Percentiles rank a stretch among this genome's conserved stretches.
These are phyloP conservation scores for Penicillium corylophilum DNA, from an alignment of 2,329 filamentous ascomycete genomes.

Conservation along the genomic window DNA sequence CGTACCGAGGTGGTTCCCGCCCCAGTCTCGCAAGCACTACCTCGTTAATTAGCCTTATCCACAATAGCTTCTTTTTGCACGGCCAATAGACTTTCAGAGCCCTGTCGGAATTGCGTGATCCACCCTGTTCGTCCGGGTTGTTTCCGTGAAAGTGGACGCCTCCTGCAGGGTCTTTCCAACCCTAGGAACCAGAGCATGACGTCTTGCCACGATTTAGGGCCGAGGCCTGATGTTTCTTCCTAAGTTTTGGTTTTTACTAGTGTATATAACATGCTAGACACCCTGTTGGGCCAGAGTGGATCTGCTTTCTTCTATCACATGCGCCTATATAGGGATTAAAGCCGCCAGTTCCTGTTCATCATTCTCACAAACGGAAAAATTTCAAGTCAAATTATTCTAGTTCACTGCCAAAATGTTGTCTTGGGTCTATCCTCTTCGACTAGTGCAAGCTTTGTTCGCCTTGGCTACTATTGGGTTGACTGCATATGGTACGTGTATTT, in stretches of 20 bases:
- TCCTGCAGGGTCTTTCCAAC: conserved; percentile 10
- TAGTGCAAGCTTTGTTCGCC: conserved; percentile 21
- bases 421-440: conserved; percentile 24
- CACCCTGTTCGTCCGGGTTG: conserved; percentile 8
- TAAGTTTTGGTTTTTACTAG: background rate
- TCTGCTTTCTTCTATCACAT: conserved; percentile 5
- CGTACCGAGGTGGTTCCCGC: conserved; percentile 1
- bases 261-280: conserved; percentile 7
- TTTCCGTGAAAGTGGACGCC: conserved; percentile 2
- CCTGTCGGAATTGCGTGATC: conserved; percentile 2
- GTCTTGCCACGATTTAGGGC: conserved; percentile 7
- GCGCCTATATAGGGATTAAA: background rate
- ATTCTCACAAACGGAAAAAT: background rate
- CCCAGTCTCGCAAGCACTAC: background rate
- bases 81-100: background rate
- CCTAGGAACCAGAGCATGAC: conserved; percentile 6
- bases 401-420: conserved; percentile 17
- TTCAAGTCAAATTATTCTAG: background rate
- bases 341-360: background rate
- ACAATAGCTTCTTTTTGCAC: background rate
- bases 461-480: conserved; percentile 23
- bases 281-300: conserved; percentile 12
- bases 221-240: conserved; percentile 1
- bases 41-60: background rate
- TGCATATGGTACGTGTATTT: conserved; percentile 17